Base-by-base conservation (phyloP, 1,284 basidiomycete genomes). In the Fomes fomentarius region DNA sequence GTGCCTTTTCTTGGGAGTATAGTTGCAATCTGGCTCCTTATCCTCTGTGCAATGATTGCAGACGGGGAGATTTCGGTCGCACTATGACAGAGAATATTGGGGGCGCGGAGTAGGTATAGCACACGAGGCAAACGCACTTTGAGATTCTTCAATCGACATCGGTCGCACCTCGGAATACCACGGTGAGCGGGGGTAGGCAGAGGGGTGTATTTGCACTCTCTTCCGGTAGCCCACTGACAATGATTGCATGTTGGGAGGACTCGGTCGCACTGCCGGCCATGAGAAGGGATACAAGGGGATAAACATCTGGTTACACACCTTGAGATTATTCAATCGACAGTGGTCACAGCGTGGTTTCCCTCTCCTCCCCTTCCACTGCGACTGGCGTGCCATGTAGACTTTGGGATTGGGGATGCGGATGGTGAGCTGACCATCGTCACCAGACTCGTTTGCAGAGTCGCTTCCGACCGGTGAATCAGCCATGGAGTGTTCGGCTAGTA, bases 301-400 rank as follows among this genome's bases (percentile, higher is more conserved):
- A 37, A 41, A 2, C n/a, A n/a, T 26, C 40, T 39, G 37, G 51
- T 40, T 47, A 59, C 77, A 59, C 54, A 86, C 86, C 76, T 87
- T 89, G 53, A 87, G 73, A 70, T 89, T 89, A 67, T 84, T 83
- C 57, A 80, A 66, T 31, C 86, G 82, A 71, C 85, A 89, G 64
- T 83, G 79, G 71, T 89, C 85, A 66, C 85, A 88, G 50, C 85
- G 76, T 60, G 85, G 84, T 65, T 88, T 88, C 50, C 84, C 85
- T 70, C 84, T 77, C 60, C 83, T 77, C 54, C 85, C 85, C 62
- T 85, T 84, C 85, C 85, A 87, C 54, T 83, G 81, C 40, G 84
- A 86, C 65, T 86, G 85, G 30, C 71, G 69, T 34, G 70, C 71
- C 67, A 74, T 69, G 57, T 69, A 73, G 11, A 71, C 64, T 63